phyloP scores from a whole-genome alignment of 2,329 filamentous ascomycete species.

The Myriosclerotinia scirpicola region DNA sequence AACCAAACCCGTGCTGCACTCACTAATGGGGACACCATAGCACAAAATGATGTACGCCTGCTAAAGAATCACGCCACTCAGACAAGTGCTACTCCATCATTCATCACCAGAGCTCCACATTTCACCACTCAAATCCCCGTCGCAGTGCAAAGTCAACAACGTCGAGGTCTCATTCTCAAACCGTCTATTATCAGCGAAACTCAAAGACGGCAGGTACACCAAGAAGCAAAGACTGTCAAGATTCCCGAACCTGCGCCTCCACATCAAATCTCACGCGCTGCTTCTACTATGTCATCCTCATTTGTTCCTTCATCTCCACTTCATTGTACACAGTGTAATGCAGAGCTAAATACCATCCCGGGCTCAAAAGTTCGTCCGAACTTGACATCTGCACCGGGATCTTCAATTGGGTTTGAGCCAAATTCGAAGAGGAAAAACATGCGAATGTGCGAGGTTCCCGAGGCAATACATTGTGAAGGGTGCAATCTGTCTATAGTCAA shows the following conservation, averaged over 20 bases:
- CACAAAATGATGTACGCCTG: not conserved
- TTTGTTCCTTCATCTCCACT: not conserved
- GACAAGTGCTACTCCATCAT: constrained; percentile 18
- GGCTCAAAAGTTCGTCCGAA: not conserved
- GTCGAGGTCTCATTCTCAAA: constrained; percentile 19
- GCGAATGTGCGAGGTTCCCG: not conserved
- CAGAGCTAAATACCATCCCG: not conserved
- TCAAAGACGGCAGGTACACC: not conserved
- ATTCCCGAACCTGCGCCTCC: not conserved
- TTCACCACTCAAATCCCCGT: constrained; percentile 19
- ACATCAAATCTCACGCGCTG: not conserved
- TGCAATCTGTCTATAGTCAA: constrained; percentile 6
- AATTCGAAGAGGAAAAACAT: not conserved
- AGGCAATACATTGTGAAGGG: not conserved
- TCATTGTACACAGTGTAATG: constrained; percentile 16
- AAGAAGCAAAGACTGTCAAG: not conserved
- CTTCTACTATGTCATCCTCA: not conserved
- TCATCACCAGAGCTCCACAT: constrained; percentile 19
- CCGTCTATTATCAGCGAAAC: not conserved
- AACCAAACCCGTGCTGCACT: not conserved
- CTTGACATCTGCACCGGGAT: not conserved
- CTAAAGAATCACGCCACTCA: constrained; percentile 15
- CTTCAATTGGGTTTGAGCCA: not conserved
- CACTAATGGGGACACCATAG: not conserved
- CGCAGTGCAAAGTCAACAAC: constrained; percentile 17